Evolutionary conservation across 140 eudicot genomes (phyloP), one percentile per base, ranked within the genome.

Genomic region (Ambrosia hybrid): DNA sequence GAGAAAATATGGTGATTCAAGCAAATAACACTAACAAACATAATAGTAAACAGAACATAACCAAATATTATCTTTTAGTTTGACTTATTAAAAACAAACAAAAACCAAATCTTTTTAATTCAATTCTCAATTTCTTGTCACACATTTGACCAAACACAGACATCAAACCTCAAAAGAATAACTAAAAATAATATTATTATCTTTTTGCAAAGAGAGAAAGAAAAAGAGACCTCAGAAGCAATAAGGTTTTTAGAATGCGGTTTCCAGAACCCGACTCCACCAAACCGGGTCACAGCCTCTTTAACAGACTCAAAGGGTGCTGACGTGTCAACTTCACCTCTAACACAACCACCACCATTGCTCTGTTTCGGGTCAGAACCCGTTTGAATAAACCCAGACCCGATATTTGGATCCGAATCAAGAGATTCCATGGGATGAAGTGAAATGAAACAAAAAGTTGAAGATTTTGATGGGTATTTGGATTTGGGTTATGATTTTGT

Each of bases 231-330:
- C 57, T 76, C 84, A 67, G 76, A 67, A 76, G 72, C 78, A 69
- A 15, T 15, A 67, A 70, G 79, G n/a, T 73, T 67, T 37, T 41
- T 73, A 26, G 76, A 59, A 70, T 51, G 46, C 75, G 98, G 98
- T 58, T 84, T 90, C 98, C 98, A 93, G 65, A 84, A 90, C 16
- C 94, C 98, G 65, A 93, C 80, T 7, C 98, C 98, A 73, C 98
- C 98, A 60, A 93, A 93, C 52, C 88, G 92, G 73, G 74, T 80
- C 15, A 87, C 98, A 1, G 98, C 98, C 75, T 93, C 91, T 82
- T 82, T 93, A 1, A 90, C 98, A 3, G 98, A 93, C 86, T 90
- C 98, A 61, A 94, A 87, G 7, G 99, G 99, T 9, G 97, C 97
- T 4, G 99, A 90, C 12, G 67, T 76, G 65, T 79, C 83, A 13